Percentiles rank a stretch among this genome's conserved stretches.
Conservation (phyloP, 2,329 filamentous ascomycete genomes). For the Colletotrichum lini region DNA sequence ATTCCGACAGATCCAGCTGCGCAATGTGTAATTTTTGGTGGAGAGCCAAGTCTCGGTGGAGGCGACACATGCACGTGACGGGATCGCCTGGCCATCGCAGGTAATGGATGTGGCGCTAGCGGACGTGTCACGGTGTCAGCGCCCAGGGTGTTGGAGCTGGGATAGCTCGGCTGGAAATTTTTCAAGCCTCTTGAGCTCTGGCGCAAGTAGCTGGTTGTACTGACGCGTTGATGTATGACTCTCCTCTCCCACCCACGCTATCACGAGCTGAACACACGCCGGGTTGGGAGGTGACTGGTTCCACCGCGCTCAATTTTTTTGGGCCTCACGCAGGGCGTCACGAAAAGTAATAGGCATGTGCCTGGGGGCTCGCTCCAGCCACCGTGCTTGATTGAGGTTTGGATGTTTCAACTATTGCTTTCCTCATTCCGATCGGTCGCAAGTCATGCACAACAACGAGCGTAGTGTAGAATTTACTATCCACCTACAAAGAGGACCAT, state of each 20-base stretch:
- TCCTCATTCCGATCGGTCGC: not conserved
- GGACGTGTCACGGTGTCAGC: not conserved
- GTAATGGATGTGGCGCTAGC: constrained; percentile 14
- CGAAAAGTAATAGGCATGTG: not conserved
- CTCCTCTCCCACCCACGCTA: not conserved
- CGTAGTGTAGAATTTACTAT: not conserved
- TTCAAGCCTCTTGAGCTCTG: not conserved
- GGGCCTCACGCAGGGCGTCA: not conserved
- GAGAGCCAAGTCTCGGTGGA: not conserved
- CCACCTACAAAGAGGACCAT: not conserved
- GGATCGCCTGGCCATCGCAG: constrained; percentile 25
- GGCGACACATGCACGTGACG: constrained; percentile 11
- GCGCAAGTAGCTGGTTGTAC: not conserved
- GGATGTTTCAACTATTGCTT: not conserved
- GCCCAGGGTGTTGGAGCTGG: constrained; percentile 27
- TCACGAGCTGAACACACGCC: not conserved
- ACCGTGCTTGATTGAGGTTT: not conserved
- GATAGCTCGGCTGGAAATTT: constrained; percentile 23
- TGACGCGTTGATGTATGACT: constrained; percentile 11
- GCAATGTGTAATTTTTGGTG: not conserved
- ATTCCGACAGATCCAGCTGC: constrained; percentile 16
- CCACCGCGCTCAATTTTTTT: not conserved
- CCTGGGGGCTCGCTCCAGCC: not conserved
- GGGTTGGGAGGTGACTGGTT: not conserved
- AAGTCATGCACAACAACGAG: not conserved